Percentiles rank a stretch among this genome's conserved stretches.
These are phyloP conservation scores for Endocladia muricata DNA, from an alignment of 31 red algal species.

Conservation along the genomic window DNA sequence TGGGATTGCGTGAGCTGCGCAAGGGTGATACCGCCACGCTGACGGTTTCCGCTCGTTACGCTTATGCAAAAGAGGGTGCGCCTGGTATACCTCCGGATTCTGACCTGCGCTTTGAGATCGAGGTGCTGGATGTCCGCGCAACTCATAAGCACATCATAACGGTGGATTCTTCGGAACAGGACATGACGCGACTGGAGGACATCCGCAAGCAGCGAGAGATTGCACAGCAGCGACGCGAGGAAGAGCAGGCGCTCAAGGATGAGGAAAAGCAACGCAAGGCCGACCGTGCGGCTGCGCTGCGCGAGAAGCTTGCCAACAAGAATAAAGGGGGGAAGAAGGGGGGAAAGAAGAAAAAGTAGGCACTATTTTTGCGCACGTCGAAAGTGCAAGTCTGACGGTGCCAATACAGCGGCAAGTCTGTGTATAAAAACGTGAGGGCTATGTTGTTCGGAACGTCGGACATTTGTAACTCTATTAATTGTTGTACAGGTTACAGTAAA, in stretches of 20 bases:
- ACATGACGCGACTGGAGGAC: conserved; percentile 36
- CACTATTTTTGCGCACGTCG: not conserved
- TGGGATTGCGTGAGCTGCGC: conserved; percentile 38
- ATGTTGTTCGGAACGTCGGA: no score
- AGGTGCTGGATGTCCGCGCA: conserved; percentile 60
- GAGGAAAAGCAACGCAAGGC: conserved; percentile 48
- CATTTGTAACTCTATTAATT: not conserved
- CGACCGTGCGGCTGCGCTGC: conserved; percentile 47
- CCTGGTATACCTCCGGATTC: conserved; percentile 39
- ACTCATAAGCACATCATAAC: conserved; percentile 33
- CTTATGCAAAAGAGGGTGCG: conserved; percentile 48
- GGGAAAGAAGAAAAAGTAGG: conserved; percentile 57
- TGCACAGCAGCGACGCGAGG: conserved; percentile 43
- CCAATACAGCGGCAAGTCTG: not conserved
- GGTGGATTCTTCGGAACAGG: conserved; percentile 28
- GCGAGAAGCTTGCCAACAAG: conserved; percentile 63
- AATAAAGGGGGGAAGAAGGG: conserved; percentile 40
- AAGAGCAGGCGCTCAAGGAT: conserved; percentile 46
- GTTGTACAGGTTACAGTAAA: not conserved
- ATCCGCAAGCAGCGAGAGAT: conserved; percentile 40
- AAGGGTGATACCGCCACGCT: conserved; percentile 35
- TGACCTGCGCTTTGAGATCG: conserved; percentile 57
- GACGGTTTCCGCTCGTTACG: conserved; percentile 16
- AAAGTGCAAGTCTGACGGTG: not conserved
- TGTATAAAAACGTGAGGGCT: not conserved